phyloP scores from a whole-genome alignment of 257 asterid genomes.

The Nicotiana paniculata region DNA sequence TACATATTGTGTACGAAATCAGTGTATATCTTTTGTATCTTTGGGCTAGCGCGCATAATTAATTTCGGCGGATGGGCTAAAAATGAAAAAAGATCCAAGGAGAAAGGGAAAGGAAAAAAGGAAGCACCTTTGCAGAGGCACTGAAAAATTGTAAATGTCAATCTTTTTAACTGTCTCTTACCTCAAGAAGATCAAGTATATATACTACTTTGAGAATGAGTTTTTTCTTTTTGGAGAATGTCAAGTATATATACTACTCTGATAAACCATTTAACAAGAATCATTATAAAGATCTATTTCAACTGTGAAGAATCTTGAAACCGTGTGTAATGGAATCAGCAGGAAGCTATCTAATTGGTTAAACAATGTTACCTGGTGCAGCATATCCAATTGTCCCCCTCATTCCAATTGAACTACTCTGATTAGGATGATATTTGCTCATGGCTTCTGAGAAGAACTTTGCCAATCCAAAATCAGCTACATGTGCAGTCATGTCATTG shows the following conservation, averaged over 20 bases:
- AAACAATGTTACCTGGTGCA: constrained; percentile 13
- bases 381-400: constrained; percentile 14
- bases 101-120: too few species aligned
- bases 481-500: constrained; percentile 11
- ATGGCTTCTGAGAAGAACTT: background rate
- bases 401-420: background rate
- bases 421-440: background rate
- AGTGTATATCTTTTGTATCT: too few species aligned
- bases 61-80: background rate
- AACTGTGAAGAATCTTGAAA: background rate
- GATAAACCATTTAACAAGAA: background rate
- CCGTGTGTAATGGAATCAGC: background rate
- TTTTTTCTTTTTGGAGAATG: too few species aligned
- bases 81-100: background rate
- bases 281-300: background rate
- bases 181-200: too few species aligned
- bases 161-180: too few species aligned
- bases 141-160: too few species aligned
- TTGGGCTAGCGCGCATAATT: too few species aligned
- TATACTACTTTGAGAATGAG: background rate
- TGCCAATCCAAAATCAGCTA: constrained; percentile 17
- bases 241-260: background rate
- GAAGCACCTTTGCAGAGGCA: too few species aligned
- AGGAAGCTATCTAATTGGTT: too few species aligned
- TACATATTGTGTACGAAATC: too few species aligned